phyloP scores from a whole-genome alignment of 371 early-diverging fungal species.

The Circinella umbellata region DNA sequence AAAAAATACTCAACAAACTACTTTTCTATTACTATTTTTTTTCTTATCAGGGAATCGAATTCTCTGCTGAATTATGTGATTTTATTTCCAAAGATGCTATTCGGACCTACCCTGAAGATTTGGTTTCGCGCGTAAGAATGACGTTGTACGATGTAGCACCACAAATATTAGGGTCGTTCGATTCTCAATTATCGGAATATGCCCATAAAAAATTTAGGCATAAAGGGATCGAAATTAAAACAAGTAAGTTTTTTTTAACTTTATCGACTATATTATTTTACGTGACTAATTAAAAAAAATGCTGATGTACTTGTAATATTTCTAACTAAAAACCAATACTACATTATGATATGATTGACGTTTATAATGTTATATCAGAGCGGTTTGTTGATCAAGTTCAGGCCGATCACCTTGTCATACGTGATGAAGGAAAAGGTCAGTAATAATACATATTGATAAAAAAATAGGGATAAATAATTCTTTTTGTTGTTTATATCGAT shows the following conservation, averaged over 20 bases:
- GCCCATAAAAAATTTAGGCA: conserved; percentile 70
- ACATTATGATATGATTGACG: too few species aligned
- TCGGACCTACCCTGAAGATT: conserved; percentile 35
- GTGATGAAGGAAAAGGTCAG: neutral
- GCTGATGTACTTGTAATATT: too few species aligned
- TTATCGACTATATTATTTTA: too few species aligned
- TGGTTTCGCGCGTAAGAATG: conserved; percentile 67
- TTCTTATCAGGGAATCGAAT: conserved; percentile 62
- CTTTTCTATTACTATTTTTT: neutral
- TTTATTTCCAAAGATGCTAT: conserved; percentile 75
- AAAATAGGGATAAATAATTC: neutral
- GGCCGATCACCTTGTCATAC: conserved; percentile 5
- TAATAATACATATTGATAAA: too few species aligned
- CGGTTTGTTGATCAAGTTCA: conserved; percentile 9
- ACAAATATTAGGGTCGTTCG: conserved; percentile 75
- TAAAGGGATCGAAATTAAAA: conserved; percentile 67
- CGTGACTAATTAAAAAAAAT: too few species aligned
- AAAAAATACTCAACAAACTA: neutral
- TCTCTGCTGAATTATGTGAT: conserved; percentile 80
- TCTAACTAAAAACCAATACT: too few species aligned
- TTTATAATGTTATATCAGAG: neutral
- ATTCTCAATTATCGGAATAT: conserved; percentile 66
- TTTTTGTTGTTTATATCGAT: too few species aligned
- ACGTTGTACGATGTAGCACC: conserved; percentile 78
- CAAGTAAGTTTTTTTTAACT: neutral